Base-by-base conservation (phyloP, 2,329 filamentous ascomycete genomes). In the Tolypocladium album region DNA sequence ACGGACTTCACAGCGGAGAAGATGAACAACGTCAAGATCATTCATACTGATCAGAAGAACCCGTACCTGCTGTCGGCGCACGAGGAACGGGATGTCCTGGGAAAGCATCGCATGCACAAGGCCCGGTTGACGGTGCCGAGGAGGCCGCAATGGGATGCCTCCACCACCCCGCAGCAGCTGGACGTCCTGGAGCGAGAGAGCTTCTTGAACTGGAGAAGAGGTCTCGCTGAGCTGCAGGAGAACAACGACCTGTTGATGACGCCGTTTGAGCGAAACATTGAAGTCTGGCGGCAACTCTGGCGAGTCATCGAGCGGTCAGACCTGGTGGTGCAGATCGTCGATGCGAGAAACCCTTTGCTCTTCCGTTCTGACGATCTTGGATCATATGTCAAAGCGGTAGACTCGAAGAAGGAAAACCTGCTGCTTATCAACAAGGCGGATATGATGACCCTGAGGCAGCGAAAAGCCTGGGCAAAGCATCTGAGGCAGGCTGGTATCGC, bases 1-100 rank as follows among this genome's bases (percentile, higher is more conserved):
- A 99, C 94, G 66, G 94, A 99, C 73, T 99, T 99, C 75, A 97
- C 93, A 1, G 95, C 94, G 36, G 92, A 97, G 79, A 97, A 97
- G 82, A 89, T 96, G 85, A 97, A 93, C 77, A 97, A 95, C 71
- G 89, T 97, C 76, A 97, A 97, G 79, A 97, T 99, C 72, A 97
- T 99, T 67, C 94, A 99, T 73, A 88, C 88, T 66, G 92, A 97
- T 73, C 92, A 97, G 77, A 90, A 89, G 78, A 99, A 99, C 74
- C 94, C 94, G 0, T 99, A 93, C 68, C 79, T 99, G 6, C 80
- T 99, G 22, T 93, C 91, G 0, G 86, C 89, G 0, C 83, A 86
- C 34, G 93, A 99, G 72, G 92, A 99, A 79, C 82, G 87, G 67
- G 84, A 82, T 12, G 82, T 90, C 24, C 76, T 91, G 57, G 86